Evolutionary conservation across 768 basidiomycete species (phyloP), one percentile per base, ranked within the genome.

Genomic region (Mycena vulgaris): DNA sequence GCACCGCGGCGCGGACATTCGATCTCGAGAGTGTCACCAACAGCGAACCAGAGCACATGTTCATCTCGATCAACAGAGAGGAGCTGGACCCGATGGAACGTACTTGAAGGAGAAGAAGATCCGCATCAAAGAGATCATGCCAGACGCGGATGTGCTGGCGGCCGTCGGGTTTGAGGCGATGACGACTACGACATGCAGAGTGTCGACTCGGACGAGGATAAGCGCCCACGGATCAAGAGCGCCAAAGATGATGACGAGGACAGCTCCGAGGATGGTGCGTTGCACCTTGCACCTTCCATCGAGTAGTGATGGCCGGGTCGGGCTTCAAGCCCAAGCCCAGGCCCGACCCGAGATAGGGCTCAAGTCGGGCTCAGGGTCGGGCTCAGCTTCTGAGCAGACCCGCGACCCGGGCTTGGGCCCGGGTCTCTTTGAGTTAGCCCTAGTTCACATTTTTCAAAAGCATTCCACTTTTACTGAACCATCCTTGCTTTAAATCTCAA

Each of bases 11-110:
- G 1, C 93, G 94, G 33, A 98, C 97, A 0, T 98, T 99, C 80
- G 97, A 99, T 80, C 85, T 99, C 78, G 92, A 93, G 76, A 92
- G 99, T 73, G 90, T 95, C 53, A 92, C 93, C 30, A 95, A 95
- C 82, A 88, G 85, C 42, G 95, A 93, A 0, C 89, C 94, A 0
- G 95, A 97, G 75, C 90, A 94, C 79, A 93, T 89, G 23, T 99
- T 99, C 81, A 93, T 94, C 1, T 94, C 95, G 3, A 92, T 99
- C 81, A 94, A 94, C 82, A 98, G 97, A 82, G 97, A 98, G 78
- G 98, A 99, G 77, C 93, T 96, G 73, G 93, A 94, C 67, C 87
- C 89, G 17, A 93, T 95, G 35, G 94, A 96, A 85, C 89, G 25
- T 99, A 95, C 80, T 82, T 99, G 74, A 90, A 91, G 75, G 91